These are phyloP conservation scores for Santalum album DNA, from an alignment of 164 flowering plant genomes.

Conservation along the genomic window DNA sequence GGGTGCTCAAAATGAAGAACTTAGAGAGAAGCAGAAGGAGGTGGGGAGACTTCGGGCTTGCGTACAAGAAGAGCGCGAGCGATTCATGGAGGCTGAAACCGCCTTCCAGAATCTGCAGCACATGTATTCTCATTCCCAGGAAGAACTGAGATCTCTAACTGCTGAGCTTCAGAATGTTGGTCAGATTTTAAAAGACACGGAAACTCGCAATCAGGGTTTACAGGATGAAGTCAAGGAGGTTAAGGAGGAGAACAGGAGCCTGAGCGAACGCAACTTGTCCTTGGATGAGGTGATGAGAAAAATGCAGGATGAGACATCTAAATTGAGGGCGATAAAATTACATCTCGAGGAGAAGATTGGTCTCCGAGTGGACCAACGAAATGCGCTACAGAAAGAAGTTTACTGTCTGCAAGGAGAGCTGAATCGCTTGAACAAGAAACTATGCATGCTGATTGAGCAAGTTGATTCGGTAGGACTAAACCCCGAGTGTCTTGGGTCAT, in stretches of 20 bases:
- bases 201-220: constrained; percentile 25
- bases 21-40: constrained; percentile 56
- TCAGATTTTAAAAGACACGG: constrained; percentile 27
- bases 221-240: constrained; percentile 31
- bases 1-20: constrained; percentile 36
- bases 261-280: constrained; percentile 38
- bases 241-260: constrained; percentile 40
- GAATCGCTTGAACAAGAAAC: constrained; percentile 34
- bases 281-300: constrained; percentile 33
- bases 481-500: constrained; percentile 30
- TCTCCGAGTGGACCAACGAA: constrained; percentile 41
- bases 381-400: constrained; percentile 61
- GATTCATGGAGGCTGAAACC: constrained; percentile 58
- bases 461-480: constrained; percentile 35
- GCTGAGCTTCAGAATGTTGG: constrained; percentile 34
- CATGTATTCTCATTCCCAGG: constrained; percentile 49
- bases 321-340: constrained; percentile 27
- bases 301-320: constrained; percentile 43
- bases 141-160: constrained; percentile 40
- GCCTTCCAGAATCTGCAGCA: constrained; percentile 56
- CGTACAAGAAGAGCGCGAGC: constrained; percentile 48
- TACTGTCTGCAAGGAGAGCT: constrained; percentile 52
- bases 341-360: constrained; percentile 54
- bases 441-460: constrained; percentile 29
- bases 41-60: constrained; percentile 49